Base-by-base conservation (phyloP, 768 basidiomycete genomes). In the Polyporus arcularius region DNA sequence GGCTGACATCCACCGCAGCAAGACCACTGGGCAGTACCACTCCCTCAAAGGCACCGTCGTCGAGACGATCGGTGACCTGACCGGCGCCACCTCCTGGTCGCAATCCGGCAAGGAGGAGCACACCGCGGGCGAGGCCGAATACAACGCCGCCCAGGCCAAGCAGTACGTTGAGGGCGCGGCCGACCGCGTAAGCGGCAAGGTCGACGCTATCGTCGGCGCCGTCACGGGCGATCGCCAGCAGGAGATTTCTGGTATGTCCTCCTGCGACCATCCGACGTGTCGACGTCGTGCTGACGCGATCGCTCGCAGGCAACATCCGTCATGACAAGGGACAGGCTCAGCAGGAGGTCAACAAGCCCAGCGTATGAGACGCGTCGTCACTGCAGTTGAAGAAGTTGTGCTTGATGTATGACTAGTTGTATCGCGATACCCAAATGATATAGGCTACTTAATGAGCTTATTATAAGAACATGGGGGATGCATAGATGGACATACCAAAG, bases 161-260 rank as follows among this genome's bases (percentile, higher is more conserved):
- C 79, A 76, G n/a, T 86, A 79, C 62, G 77, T 69, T 4, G 78
- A 85, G 53, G 85, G 85, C 26, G 69, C 71, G 0, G 8, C 68
- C 4, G 85, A 86, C 60, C 78, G 76, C 58, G 42, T 79, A 5
- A 70, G 65, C 2, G 85, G 85, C 39, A 83, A 84, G 72, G 81
- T 83, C 61, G 84, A 86, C 57, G 68, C 80, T 52, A 71, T 86
- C 35, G 74, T 84, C 39, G 85, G 85, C 38, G 81, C 85, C 10
- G 62, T 87, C 50, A 78, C 74, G n/a, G 85, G 84, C 21, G 86
- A 86, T 70, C 75, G 79, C 64, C 40, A 70, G 16, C 81, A 85
- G 70, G 77, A 87, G 70, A 59, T 63, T 11, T 15, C 75, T n/a
- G 85, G 85, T 83, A 58, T 55, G 76, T 66, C 9, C 18, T 2